phyloP scores from a whole-genome alignment of 2,329 filamentous ascomycete genomes.

The Nannizzia gypsea region DNA sequence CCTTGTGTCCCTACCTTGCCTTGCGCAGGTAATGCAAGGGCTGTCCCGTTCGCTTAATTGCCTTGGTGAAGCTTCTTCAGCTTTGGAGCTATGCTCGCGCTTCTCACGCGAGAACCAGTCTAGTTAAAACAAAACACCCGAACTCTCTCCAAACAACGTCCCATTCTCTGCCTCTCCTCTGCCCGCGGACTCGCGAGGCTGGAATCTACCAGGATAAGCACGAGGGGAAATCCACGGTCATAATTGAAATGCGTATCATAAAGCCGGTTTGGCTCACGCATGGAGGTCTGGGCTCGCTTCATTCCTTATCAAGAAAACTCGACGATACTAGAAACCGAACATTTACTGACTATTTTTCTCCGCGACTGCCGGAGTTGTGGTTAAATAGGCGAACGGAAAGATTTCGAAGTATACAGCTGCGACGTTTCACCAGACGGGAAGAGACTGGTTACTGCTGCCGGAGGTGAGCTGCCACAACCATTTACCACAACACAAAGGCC shows the following conservation, averaged over 20 bases:
- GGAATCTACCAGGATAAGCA: not conserved
- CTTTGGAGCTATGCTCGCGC: slow-evolving; percentile 2
- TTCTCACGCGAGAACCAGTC: slow-evolving; percentile 3
- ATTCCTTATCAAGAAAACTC: no score
- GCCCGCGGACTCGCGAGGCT: not conserved
- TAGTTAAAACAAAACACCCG: not conserved
- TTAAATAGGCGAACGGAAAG: slow-evolving; percentile 73
- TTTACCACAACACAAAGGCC: no score
- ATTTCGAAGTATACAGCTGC: slow-evolving; percentile 97
- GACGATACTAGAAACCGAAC: not conserved
- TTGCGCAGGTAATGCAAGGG: not conserved
- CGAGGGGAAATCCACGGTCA: not conserved
- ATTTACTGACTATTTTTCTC: not conserved
- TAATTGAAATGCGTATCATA: slow-evolving; percentile 60
- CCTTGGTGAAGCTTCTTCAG: not conserved
- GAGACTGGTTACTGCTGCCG: slow-evolving; percentile 83
- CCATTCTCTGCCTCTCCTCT: not conserved
- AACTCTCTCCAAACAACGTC: not conserved
- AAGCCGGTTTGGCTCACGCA: slow-evolving; percentile 95
- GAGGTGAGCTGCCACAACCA: slow-evolving; percentile 47
- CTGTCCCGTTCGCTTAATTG: not conserved
- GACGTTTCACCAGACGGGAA: slow-evolving; percentile 91
- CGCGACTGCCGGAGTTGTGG: not conserved
- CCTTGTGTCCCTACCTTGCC: not conserved
- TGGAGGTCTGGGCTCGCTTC: slow-evolving; percentile 50